Evolutionary conservation across 148 eudicot species (phyloP).

Genomic region (Simmondsia chinensis): DNA sequence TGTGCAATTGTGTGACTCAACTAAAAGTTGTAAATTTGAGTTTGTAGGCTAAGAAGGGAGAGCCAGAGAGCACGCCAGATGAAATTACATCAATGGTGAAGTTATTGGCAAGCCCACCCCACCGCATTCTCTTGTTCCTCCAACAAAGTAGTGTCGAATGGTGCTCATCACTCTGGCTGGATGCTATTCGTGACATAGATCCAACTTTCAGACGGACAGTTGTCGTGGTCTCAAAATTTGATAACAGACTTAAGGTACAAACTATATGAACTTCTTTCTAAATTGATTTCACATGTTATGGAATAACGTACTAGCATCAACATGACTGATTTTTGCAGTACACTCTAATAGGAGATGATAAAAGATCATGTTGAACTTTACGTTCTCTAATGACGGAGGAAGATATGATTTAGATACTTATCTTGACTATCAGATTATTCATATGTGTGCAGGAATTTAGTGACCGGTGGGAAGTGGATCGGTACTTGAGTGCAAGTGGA

Average conservation of each 20-base stretch:
- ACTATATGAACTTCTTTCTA: too few species aligned
- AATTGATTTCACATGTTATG: too few species aligned
- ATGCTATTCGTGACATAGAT: slow-evolving; percentile 85
- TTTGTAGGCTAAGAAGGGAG: slow-evolving; percentile 88
- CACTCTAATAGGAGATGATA: background rate
- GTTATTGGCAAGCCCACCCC: slow-evolving; percentile 91
- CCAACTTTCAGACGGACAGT: slow-evolving; percentile 75
- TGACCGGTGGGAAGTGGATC: slow-evolving; percentile 95
- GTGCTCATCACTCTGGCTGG: slow-evolving; percentile 99
- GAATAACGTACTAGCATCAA: too few species aligned
- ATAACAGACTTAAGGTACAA: slow-evolving; percentile 89
- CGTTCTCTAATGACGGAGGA: too few species aligned
- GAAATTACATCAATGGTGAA: slow-evolving; percentile 95
- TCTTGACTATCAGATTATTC: background rate
- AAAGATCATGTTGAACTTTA: too few species aligned
- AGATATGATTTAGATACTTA: background rate
- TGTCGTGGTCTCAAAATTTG: slow-evolving; percentile 92
- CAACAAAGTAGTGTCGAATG: slow-evolving; percentile 99
- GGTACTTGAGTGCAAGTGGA: slow-evolving; percentile 92
- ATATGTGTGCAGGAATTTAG: slow-evolving; percentile 58
- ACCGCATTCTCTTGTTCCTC: slow-evolving; percentile 90
- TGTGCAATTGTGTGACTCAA: background rate
- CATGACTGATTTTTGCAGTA: background rate
- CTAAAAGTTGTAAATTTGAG: background rate
- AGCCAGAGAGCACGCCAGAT: slow-evolving; percentile 89